phyloP scores from a whole-genome alignment of 495 filamentous ascomycete genomes.

The Cetradonia linearis region DNA sequence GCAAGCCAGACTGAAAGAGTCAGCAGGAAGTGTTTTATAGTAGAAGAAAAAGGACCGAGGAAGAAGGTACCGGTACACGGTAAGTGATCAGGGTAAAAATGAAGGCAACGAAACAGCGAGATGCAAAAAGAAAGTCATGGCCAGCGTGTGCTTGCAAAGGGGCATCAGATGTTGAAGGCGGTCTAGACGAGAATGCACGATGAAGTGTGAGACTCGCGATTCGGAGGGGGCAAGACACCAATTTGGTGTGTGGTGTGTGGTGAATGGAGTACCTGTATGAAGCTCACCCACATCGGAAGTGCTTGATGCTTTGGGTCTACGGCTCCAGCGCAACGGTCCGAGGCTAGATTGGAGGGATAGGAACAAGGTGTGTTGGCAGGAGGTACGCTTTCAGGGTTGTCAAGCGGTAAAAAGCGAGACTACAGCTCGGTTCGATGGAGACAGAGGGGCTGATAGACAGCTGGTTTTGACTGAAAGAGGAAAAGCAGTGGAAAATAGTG shows the following conservation, averaged over 20 bases:
- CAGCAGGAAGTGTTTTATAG: constrained; percentile 2
- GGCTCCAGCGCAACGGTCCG: constrained; percentile 12
- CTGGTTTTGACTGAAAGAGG: constrained; percentile 2
- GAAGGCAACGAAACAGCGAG: constrained; percentile 7
- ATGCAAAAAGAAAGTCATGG: not conserved
- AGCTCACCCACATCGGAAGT: constrained; percentile 4
- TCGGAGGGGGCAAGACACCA: constrained; percentile 14
- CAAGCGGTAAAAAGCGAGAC: not conserved
- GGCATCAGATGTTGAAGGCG: constrained; percentile 1
- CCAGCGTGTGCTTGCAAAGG: not conserved
- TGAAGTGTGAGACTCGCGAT: constrained; percentile 23
- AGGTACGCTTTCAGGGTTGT: not conserved
- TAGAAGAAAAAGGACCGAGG: not conserved
- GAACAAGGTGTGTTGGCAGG: constrained; percentile 8
- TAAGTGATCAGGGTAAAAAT: constrained; percentile 7
- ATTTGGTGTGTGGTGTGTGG: constrained; percentile 1
- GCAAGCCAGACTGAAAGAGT: not conserved
- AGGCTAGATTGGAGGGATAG: constrained; percentile 9
- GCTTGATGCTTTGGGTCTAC: constrained; percentile 4
- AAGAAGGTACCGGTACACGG: constrained; percentile 4
- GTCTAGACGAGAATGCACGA: constrained; percentile 18
- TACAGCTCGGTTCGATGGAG: not conserved
- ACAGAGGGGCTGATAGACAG: not conserved
- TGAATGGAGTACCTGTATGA: constrained; percentile 1
- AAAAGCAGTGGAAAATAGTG: not conserved